Percentiles rank a stretch among this genome's conserved stretches.
phyloP scores from a whole-genome alignment of 179 eudicot genomes.

The Patellifolia procumbens region DNA sequence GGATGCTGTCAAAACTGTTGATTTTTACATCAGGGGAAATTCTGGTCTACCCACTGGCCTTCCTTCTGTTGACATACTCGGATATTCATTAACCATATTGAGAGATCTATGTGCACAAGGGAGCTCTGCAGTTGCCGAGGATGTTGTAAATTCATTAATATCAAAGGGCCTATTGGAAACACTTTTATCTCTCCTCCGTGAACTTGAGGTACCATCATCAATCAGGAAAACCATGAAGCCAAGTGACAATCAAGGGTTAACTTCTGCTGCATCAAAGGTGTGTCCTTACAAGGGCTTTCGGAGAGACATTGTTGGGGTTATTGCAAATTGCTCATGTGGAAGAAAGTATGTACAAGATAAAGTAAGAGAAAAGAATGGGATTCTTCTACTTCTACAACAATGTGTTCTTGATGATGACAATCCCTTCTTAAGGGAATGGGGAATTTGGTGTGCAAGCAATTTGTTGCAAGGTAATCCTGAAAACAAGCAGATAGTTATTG shows the following conservation, averaged over 20 bases:
- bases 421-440: slow-evolving; percentile 93
- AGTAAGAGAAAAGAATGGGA: slow-evolving; percentile 59
- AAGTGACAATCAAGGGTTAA: slow-evolving; percentile 27
- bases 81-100: slow-evolving; percentile 68
- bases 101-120: slow-evolving; percentile 69
- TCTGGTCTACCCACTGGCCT: slow-evolving; percentile 62
- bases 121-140: slow-evolving; percentile 17
- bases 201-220: slow-evolving; percentile 75
- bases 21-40: slow-evolving; percentile 36
- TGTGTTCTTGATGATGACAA: slow-evolving; percentile 84
- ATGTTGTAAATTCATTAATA: slow-evolving; percentile 41
- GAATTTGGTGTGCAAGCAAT: slow-evolving; percentile 68
- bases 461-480: slow-evolving; percentile 65
- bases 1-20: slow-evolving; percentile 41
- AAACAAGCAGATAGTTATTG: slow-evolving; percentile 59
- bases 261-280: slow-evolving; percentile 31
- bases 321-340: slow-evolving; percentile 62
- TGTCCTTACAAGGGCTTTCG: slow-evolving; percentile 87
- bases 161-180: slow-evolving; percentile 62
- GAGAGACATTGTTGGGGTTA: slow-evolving; percentile 72
- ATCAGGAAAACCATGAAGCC: slow-evolving; percentile 59
- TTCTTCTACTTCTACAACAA: slow-evolving; percentile 70
- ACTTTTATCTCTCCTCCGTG: slow-evolving; percentile 60
- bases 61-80: slow-evolving; percentile 55
- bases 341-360: slow-evolving; percentile 75